These are phyloP conservation scores for Fusarium burgessii DNA, from an alignment of 2,329 filamentous ascomycete species.

Conservation along the genomic window DNA sequence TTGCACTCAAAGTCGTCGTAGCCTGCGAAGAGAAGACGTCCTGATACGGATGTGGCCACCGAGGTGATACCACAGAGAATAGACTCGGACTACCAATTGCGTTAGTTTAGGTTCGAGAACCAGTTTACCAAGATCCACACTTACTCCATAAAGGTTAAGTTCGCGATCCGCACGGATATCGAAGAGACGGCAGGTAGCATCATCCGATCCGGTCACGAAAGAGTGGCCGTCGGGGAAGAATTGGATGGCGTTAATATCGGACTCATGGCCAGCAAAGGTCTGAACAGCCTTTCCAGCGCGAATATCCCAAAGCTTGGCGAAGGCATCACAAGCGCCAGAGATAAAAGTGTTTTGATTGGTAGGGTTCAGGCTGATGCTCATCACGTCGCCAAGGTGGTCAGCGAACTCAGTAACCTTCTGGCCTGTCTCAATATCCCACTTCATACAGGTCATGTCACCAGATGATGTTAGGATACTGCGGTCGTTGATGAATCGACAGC, in stretches of 20 bases:
- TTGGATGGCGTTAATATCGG: constrained; percentile 99
- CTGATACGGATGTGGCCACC: constrained; percentile 96
- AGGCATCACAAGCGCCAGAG: constrained; percentile 98
- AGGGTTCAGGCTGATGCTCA: constrained; percentile 99
- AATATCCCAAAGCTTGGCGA: constrained; percentile 99
- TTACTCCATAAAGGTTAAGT: constrained; percentile 75
- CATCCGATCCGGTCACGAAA: constrained; percentile 97
- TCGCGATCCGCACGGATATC: constrained; percentile 95
- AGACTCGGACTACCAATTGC: constrained; percentile 80
- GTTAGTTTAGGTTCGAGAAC: constrained; percentile 31
- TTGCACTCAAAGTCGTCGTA: constrained; percentile 99
- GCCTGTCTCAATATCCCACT: constrained; percentile 99
- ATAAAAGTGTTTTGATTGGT: constrained; percentile 99
- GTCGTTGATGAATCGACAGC: constrained; percentile 99
- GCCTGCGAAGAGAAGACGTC: constrained; percentile 92
- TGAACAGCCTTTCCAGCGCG: constrained; percentile 98
- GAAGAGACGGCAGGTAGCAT: constrained; percentile 96
- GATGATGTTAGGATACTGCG: constrained; percentile 97
- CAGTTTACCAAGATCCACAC: constrained; percentile 48
- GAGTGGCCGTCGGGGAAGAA: constrained; percentile 99
- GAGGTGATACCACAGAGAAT: constrained; percentile 98
- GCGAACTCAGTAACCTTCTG: constrained; percentile 98
- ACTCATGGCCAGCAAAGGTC: constrained; percentile 98
- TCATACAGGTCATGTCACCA: constrained; percentile 99
- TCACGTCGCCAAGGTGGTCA: constrained; percentile 97